A percentile compares a stretch with the other conserved stretches of the same genome.
These are phyloP conservation scores for Lodderomyces jiufengensis DNA, from an alignment of 1,139 yeast genomes.

Conservation along the genomic window DNA sequence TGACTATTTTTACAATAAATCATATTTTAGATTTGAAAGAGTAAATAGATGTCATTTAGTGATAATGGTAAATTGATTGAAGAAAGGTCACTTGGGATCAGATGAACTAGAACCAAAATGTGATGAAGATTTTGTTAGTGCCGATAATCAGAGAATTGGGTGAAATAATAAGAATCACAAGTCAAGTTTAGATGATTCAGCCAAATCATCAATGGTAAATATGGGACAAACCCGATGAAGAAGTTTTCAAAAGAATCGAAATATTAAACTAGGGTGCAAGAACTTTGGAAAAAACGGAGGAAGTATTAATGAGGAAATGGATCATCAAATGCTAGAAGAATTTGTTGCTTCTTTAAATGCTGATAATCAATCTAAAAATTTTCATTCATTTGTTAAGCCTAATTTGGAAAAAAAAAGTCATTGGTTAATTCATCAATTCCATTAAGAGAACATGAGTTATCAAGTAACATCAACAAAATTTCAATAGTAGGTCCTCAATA, in stretches of 20 bases:
- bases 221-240: constrained; percentile 64
- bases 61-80: constrained; percentile 27
- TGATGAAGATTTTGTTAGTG: constrained; percentile 24
- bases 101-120: constrained; percentile 53
- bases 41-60: constrained; percentile 33
- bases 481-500: constrained; percentile 36
- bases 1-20: constrained; percentile 34
- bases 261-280: constrained; percentile 55
- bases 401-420: constrained; percentile 21
- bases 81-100: constrained; percentile 28
- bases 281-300: constrained; percentile 51
- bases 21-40: constrained; percentile 30
- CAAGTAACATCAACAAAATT: no score
- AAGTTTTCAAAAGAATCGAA: constrained; percentile 74
- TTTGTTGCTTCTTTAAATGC: constrained; percentile 19
- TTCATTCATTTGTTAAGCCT: constrained; percentile 45
- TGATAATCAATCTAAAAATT: constrained; percentile 50
- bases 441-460: no score
- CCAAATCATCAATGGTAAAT: constrained; percentile 15
- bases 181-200: constrained; percentile 21
- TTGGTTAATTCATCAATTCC: no score
- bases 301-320: constrained; percentile 24
- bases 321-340: constrained; percentile 7
- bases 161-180: not conserved
- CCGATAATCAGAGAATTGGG: no score